Percentiles rank a stretch among this genome's conserved stretches.
Conservation (phyloP, 73 alveolate genomes). For the Paramecium tetraurelia region DNA sequence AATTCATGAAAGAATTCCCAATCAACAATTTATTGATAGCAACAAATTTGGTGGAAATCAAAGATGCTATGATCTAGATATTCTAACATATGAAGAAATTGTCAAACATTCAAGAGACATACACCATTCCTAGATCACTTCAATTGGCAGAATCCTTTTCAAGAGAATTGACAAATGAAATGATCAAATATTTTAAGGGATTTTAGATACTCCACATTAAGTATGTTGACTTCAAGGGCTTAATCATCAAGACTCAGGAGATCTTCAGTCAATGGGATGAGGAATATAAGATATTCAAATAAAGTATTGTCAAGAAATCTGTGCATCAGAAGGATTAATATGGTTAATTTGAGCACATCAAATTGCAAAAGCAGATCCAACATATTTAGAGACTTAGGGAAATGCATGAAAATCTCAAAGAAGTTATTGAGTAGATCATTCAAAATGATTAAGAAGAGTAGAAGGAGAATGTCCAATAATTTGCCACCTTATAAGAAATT, state of each 20-base stretch:
- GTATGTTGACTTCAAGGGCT: conserved; percentile 65
- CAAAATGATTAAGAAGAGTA: conserved; percentile 23
- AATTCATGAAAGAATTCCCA: conserved; percentile 88
- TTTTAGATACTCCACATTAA: conserved; percentile 65
- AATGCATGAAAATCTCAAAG: conserved; percentile 61
- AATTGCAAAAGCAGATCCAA: neutral
- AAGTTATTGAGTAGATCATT: conserved; percentile 57
- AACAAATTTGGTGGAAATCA: conserved; percentile 71
- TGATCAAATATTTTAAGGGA: conserved; percentile 74
- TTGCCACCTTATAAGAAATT: conserved; percentile 68
- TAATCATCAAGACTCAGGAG: conserved; percentile 46
- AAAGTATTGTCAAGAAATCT: neutral
- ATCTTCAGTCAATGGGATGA: conserved; percentile 68
- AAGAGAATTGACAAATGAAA: conserved; percentile 80
- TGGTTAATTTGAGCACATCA: conserved; percentile 27
- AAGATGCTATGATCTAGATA: conserved; percentile 72
- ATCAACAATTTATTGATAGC: conserved; percentile 82
- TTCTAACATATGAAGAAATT: conserved; percentile 75
- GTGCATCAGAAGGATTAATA: neutral
- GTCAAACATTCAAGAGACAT: conserved; percentile 40
- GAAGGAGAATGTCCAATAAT: neutral
- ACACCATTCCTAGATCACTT: conserved; percentile 79
- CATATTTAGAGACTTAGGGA: conserved; percentile 2
- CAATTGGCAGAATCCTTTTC: conserved; percentile 83
- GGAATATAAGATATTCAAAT: conserved; percentile 48